Evolutionary conservation across 768 basidiomycete genomes (phyloP).

Genomic region (Lentinula guzmanii): DNA sequence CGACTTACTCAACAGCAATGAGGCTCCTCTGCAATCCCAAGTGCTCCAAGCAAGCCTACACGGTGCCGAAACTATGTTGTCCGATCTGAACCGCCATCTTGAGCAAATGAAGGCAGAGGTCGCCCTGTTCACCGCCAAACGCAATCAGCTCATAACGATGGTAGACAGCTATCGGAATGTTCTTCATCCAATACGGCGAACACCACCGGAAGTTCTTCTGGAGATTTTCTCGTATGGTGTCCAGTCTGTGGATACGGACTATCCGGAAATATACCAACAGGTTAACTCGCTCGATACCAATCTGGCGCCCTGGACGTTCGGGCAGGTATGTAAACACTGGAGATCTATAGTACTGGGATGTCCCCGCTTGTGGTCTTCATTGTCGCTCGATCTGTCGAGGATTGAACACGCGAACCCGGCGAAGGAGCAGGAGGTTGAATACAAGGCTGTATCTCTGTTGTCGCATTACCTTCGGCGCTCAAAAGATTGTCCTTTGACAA

Average conservation of each 20-base stretch:
- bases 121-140: not conserved
- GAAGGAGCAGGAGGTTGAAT: not conserved
- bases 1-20: not conserved
- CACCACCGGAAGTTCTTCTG: not conserved
- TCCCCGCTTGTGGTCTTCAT: not conserved
- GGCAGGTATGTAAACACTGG: slow-evolving; percentile 3
- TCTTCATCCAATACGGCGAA: not conserved
- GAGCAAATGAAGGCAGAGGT: not conserved
- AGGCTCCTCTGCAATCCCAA: not conserved
- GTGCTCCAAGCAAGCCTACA: not conserved
- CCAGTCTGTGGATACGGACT: not conserved
- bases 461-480: not conserved
- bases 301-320: not conserved
- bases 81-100: not conserved
- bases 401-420: not conserved
- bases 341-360: not conserved
- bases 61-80: not conserved
- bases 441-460: not conserved
- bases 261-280: not conserved
- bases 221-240: slow-evolving; percentile 1
- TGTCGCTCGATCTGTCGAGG: not conserved
- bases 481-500: slow-evolving; percentile 1
- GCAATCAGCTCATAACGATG: not conserved
- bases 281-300: not conserved
- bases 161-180: not conserved